Conservation (phyloP, 192 early-diverging fungal species). For the Podila horticola region DNA sequence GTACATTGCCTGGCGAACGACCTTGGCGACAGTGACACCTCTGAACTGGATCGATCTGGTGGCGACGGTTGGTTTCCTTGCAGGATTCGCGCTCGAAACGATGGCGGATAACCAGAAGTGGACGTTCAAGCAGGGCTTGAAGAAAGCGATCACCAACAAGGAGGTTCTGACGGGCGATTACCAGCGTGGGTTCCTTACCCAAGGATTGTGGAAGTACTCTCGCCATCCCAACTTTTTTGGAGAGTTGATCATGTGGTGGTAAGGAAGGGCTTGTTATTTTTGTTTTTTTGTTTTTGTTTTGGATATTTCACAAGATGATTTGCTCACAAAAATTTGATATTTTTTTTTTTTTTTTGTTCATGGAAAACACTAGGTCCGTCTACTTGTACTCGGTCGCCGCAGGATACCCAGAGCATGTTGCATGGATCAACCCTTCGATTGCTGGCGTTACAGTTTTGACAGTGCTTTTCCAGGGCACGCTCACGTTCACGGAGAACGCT, state of each 20-base stretch:
- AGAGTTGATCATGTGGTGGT: constrained; percentile 77
- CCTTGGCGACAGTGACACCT: background rate
- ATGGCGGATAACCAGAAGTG: constrained; percentile 89
- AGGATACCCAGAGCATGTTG: constrained; percentile 28
- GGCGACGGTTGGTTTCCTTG: constrained; percentile 54
- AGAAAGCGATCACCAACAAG: constrained; percentile 51
- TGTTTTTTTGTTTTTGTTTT: background rate
- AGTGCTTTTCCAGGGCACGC: constrained; percentile 75
- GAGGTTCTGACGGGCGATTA: constrained; percentile 53
- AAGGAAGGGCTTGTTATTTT: constrained; percentile 36
- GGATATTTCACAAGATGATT: background rate
- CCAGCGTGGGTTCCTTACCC: constrained; percentile 74
- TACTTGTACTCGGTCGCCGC: constrained; percentile 70
- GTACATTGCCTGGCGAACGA: constrained; percentile 49
- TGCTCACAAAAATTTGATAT: no score
- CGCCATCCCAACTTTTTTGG: constrained; percentile 91
- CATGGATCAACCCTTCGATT: constrained; percentile 57
- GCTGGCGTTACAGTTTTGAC: constrained; percentile 65
- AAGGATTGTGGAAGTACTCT: constrained; percentile 77
- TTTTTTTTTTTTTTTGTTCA: background rate
- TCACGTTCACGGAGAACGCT: constrained; percentile 70
- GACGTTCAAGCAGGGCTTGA: constrained; percentile 69
- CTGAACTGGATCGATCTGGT: constrained; percentile 60
- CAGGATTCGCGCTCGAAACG: constrained; percentile 67
- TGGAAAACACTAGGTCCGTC: constrained; percentile 37